These are phyloP conservation scores for Penicillium riverlandense DNA, from an alignment of 495 filamentous ascomycete genomes.

Conservation along the genomic window DNA sequence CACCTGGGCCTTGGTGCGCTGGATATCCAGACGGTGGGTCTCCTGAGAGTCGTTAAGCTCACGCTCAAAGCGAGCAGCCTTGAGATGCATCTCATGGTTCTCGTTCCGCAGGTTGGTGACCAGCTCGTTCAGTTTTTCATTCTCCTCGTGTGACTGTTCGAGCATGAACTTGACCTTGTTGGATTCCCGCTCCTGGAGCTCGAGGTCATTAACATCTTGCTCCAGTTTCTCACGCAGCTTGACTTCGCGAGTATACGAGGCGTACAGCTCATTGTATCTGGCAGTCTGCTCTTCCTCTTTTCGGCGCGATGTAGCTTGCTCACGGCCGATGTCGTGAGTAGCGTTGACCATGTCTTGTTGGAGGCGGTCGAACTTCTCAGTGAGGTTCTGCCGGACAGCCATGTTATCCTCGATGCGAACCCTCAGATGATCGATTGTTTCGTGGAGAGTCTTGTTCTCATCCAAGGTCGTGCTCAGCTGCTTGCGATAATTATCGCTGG, in stretches of 20 bases:
- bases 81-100: slow-evolving; percentile 54
- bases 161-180: slow-evolving; percentile 47
- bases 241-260: slow-evolving; percentile 68
- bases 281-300: slow-evolving; percentile 67
- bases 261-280: slow-evolving; percentile 71
- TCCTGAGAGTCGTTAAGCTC: slow-evolving; percentile 80
- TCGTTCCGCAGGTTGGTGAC: slow-evolving; percentile 60
- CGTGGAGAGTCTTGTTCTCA: slow-evolving; percentile 54
- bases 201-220: slow-evolving; percentile 66
- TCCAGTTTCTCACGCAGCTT: slow-evolving; percentile 73
- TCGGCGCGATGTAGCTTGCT: slow-evolving; percentile 67
- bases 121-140: slow-evolving; percentile 54
- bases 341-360: slow-evolving; percentile 78
- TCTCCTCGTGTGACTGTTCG: slow-evolving; percentile 48
- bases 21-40: slow-evolving; percentile 64
- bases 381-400: slow-evolving; percentile 67
- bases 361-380: slow-evolving; percentile 69
- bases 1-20: slow-evolving; percentile 69
- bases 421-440: slow-evolving; percentile 59
- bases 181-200: slow-evolving; percentile 65
- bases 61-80: slow-evolving; percentile 63
- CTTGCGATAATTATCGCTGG: slow-evolving; percentile 46
- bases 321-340: slow-evolving; percentile 67
- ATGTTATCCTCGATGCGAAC: slow-evolving; percentile 80
- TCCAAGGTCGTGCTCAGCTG: slow-evolving; percentile 46